Evolutionary conservation across 331 rosid genomes (phyloP).

Genomic region (Dryas integrifolia): DNA sequence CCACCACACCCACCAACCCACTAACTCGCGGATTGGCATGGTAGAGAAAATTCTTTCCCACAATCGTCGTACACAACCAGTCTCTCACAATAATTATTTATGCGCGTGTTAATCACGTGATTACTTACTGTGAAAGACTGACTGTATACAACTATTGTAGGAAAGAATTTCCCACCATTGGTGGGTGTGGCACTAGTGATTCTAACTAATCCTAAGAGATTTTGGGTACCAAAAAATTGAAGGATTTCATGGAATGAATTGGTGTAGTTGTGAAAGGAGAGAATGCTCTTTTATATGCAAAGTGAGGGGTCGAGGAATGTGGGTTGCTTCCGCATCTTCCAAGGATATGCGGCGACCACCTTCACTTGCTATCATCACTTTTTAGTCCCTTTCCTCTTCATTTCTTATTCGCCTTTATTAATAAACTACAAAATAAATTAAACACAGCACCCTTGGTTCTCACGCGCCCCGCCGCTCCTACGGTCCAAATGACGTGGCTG

Average conservation of each 20-base stretch:
- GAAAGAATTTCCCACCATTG: too few relatives aligned
- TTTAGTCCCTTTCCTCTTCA: conserved; percentile 2
- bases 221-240: neutral
- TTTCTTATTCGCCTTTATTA: neutral
- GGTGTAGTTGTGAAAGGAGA: conserved; percentile 3
- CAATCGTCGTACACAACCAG: too few relatives aligned
- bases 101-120: too few relatives aligned
- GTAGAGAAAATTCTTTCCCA: too few relatives aligned
- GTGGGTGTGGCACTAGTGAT: neutral
- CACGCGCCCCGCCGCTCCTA: too few relatives aligned
- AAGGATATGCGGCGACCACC: conserved; percentile 6
- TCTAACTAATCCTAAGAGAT: neutral
- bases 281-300: neutral
- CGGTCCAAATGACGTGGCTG: neutral
- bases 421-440: too few relatives aligned
- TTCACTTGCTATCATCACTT: neutral
- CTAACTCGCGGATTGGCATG: too few relatives aligned
- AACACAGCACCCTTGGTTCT: too few relatives aligned
- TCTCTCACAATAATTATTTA: too few relatives aligned
- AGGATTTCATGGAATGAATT: neutral
- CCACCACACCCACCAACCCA: neutral
- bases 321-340: conserved; percentile 5
- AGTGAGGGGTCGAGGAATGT: too few relatives aligned
- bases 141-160: too few relatives aligned
- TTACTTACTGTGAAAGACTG: too few relatives aligned